Percentiles rank a stretch among this genome's conserved stretches.
These are phyloP conservation scores for Lentinula sp. DNA, from an alignment of 768 basidiomycete genomes.

Conservation along the genomic window DNA sequence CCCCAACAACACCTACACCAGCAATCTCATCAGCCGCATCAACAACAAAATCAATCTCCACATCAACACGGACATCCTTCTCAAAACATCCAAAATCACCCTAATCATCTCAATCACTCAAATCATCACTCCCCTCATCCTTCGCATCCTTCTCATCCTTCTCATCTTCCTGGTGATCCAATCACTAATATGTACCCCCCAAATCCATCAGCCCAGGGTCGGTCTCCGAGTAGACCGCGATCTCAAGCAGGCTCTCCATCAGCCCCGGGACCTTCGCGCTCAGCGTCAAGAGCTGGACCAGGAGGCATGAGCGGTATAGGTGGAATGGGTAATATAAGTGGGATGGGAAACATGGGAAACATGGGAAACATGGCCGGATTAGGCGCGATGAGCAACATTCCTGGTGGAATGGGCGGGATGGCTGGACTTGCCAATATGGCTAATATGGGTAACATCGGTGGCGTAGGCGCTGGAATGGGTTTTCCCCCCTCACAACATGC, in stretches of 20 bases:
- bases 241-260: constrained; percentile 47
- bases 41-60: too few species aligned
- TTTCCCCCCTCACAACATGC: too few species aligned
- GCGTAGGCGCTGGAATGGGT: too few species aligned
- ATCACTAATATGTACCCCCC: constrained; percentile 18
- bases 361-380: neutral
- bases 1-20: too few species aligned
- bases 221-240: constrained; percentile 48
- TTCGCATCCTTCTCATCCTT: constrained; percentile 31
- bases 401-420: too few species aligned
- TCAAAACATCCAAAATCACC: too few species aligned
- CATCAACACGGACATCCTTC: too few species aligned
- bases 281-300: constrained; percentile 38
- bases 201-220: neutral
- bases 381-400: too few species aligned
- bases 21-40: too few species aligned
- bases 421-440: too few species aligned
- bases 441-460: too few species aligned
- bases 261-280: constrained; percentile 30
- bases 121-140: neutral
- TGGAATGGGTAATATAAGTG: neutral
- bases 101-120: neutral
- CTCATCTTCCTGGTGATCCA: constrained; percentile 35
- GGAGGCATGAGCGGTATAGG: neutral
- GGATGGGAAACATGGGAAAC: too few species aligned